Evolutionary conservation across 352 stramenopile species (phyloP).

Genomic region (Globisporangium megalacanthum): DNA sequence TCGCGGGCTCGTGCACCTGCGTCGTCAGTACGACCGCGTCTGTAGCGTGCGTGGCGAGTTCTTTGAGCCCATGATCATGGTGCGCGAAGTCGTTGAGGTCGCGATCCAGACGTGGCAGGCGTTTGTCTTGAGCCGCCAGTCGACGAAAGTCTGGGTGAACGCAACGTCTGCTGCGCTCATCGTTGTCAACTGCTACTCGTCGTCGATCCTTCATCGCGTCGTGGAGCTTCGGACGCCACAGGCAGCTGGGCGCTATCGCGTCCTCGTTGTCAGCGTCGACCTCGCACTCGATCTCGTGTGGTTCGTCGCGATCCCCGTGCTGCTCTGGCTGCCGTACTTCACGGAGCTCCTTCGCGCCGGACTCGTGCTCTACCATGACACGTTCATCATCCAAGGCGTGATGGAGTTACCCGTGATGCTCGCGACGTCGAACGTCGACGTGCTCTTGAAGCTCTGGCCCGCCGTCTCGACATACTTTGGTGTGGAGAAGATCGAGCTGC

Average conservation of each 20-base stretch:
- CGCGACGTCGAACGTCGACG: constrained; percentile 10
- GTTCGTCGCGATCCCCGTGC: constrained; percentile 11
- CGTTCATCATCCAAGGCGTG: constrained; percentile 16
- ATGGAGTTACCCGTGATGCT: constrained; percentile 17
- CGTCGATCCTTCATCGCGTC: constrained; percentile 1
- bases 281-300: constrained; percentile 17
- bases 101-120: constrained; percentile 17
- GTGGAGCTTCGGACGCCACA: background rate
- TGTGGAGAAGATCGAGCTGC: constrained; percentile 12
- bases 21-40: background rate
- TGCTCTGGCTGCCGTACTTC: constrained; percentile 14
- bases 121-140: constrained; percentile 15
- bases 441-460: constrained; percentile 17
- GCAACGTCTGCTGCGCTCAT: constrained; percentile 10
- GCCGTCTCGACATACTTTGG: constrained; percentile 14
- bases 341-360: constrained; percentile 4
- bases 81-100: constrained; percentile 17
- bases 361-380: constrained; percentile 16
- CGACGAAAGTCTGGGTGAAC: constrained; percentile 19
- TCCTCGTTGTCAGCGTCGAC: constrained; percentile 12
- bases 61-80: constrained; percentile 19
- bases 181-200: constrained; percentile 18
- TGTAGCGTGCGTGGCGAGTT: constrained; percentile 12
- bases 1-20: background rate
- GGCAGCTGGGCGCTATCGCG: background rate